These are phyloP conservation scores for Cubamyces sp. DNA, from an alignment of 768 basidiomycete genomes.

Conservation along the genomic window DNA sequence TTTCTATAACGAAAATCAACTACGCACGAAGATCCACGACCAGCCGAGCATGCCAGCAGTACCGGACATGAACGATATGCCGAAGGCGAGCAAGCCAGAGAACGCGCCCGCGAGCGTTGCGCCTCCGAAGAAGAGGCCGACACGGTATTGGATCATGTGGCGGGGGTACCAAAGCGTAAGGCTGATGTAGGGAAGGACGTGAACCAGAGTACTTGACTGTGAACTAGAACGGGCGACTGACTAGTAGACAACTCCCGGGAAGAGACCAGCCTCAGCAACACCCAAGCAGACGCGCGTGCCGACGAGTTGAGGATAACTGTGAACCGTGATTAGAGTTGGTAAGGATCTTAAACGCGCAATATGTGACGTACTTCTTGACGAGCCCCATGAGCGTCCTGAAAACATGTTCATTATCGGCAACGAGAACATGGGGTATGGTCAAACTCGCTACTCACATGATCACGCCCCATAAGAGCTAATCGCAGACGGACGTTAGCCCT, in stretches of 20 bases:
- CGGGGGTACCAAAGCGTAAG: conserved; percentile 35
- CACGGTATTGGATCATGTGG: conserved; percentile 35
- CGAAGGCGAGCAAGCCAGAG: conserved; percentile 40
- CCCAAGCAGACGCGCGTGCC: conserved; percentile 63
- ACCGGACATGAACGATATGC: conserved; percentile 41
- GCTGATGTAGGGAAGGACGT: conserved; percentile 10
- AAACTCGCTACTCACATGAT: conserved; percentile 52
- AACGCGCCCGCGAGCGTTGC: conserved; percentile 35
- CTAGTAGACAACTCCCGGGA: conserved; percentile 79
- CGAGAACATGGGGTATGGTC: neutral
- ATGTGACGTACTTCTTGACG: conserved; percentile 56
- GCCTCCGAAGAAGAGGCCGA: conserved; percentile 35
- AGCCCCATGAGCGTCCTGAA: conserved; percentile 67
- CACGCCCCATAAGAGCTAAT: conserved; percentile 63
- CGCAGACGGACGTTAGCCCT: neutral
- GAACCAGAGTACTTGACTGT: neutral
- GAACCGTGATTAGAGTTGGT: neutral
- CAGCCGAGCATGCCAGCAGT: conserved; percentile 35
- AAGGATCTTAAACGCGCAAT: neutral
- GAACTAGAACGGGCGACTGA: conserved; percentile 29
- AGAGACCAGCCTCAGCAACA: conserved; percentile 69
- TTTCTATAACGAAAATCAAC: neutral
- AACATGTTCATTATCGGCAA: neutral
- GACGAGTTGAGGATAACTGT: conserved; percentile 64
- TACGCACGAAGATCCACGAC: conserved; percentile 40